Evolutionary conservation across 257 asterid species (phyloP), one percentile per base, ranked within the genome.

Genomic region (Thymus mandschuricus): DNA sequence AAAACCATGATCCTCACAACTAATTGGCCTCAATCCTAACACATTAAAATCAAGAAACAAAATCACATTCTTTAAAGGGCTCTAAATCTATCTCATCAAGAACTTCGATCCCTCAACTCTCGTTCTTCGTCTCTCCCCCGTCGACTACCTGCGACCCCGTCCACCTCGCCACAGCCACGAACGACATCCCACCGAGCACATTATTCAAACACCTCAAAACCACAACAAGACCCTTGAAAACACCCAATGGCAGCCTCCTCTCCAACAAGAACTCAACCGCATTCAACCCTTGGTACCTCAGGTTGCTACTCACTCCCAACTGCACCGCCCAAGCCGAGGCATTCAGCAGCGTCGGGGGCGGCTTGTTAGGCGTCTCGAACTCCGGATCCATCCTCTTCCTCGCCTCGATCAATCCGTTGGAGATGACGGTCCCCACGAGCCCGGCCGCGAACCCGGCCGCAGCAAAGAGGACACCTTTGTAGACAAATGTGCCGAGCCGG

Each of bases 361-460:
- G 78, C 76, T 93, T 93, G 81, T 93, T 93, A 1, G 97, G 97
- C 0, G 97, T 87, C 86, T 89, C 92, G 5, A 93, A 93, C 30
- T 57, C 68, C 0, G 96, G 92, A 50, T 93, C 98, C 94, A 93
- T 86, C 77, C 82, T 91, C 73, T 87, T 93, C 87, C 92, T 87
- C 79, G 84, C 41, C 81, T 46, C 72, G 27, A 93, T 81, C 80
- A 93, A 46, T 3, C 97, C 96, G 29, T 93, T 93, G 4, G 98
- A 93, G 8, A 93, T 64, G 29, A 87, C 96, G 1, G 98, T 93
- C 55, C 98, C 98, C 2, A 82, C 93, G 0, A 93, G 88, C 3
- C 98, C 98, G 1, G 98, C 97, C 0, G 80, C 88, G 35, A 93
- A 91, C 3, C 97, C 98, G n/a, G 89, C 97, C 0, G 82, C 89